Base-by-base conservation (phyloP, 306 rosid genomes). In the Adenanthera pavonina region DNA sequence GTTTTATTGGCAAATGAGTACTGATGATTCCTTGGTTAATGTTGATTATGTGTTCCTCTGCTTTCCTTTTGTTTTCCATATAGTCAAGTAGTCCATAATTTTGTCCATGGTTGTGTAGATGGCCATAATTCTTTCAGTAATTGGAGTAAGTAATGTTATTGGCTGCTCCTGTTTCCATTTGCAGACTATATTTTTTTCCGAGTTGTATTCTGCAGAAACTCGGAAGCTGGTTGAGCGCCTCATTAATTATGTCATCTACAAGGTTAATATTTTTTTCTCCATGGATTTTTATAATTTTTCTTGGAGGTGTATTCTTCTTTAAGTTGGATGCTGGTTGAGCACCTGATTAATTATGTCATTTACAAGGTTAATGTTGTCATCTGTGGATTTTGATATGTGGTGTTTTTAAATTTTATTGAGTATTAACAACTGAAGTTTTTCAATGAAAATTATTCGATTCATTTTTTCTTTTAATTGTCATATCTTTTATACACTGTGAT, bases 131-230 rank as follows among this genome's bases (percentile, higher is more conserved):
- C 64, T 65, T 34, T 59, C 43, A 5, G 44, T 44, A 61, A 76
- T 69, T 13, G 47, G 56, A 54, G 73, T 74, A 59, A 59, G 11
- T 76, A 65, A 36, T 66, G 60, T 80, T 78, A 62, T 80, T 49
- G n/a, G 74, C 35, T 59, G 74, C 35, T 48, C 46, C 51, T 83
- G 77, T 74, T 80, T 80, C 77, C 54, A 72, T 48, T 73, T 87
- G 89, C 97, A 95, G 99, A 89, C 97, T 69, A 53, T 93, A 82
- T 93, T 95, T 88, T 95, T 95, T 75, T 75, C 87, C 10, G 93
- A 95, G 89, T 84, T 95, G 89, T 86, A 91, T 86, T 85, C 99
- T 71, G 69, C 97, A 67, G 99, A 95, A 86, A 88, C 90, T 72
- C 91, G 92, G 67, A 95, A 92, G 62, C 74, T 95, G 88, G 84